Evolutionary conservation across 257 asterid genomes (phyloP), one percentile per base, ranked within the genome.

Genomic region (Solanum sejunctum): DNA sequence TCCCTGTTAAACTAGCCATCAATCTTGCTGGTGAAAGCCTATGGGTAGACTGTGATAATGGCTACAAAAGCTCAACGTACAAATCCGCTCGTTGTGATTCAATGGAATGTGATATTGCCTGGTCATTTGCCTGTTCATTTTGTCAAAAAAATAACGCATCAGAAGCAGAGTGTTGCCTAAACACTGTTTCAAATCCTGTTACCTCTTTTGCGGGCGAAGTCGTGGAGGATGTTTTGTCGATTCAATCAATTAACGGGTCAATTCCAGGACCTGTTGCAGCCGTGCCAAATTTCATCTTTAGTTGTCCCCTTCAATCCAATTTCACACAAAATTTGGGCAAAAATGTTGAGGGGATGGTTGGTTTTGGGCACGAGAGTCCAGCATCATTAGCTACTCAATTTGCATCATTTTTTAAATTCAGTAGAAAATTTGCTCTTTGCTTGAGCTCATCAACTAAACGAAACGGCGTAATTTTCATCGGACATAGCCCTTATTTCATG

Each of bases 391-490:
- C 43, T n/a, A 79, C 82, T 51, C 82, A 77, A 77, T 51, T 77
- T 21, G 82, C 82, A 77, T 51, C 47, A 15, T 7, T 2, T 57
- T 82, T 85, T 28, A 18, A 61, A 66, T 39, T 85, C 78, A 43
- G 54, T 7, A 56, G 85, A 60, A 63, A 58, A 36, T 85, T 85
- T 47, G 85, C 85, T 1, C 36, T 85, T 60, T 85, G 88, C 54
- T 47, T 85, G 49, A 39, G 63, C 16, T 71, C 64, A 26, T 54
- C 82, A 51, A 77, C 82, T 0, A 3, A 52, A 15, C 63, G 63
- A 26, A 71, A 57, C 7, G 88, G 88, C 13, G 88, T 85, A n/a
- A 45, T 85, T 17, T 69, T 85, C 66, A 81, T 85, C 61, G 88
- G 88, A 15, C 85, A 85, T 15, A 81, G 85, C 47, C 88, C 88